These are phyloP conservation scores for Suillus variegatus DNA, from an alignment of 768 basidiomycete species.

Conservation along the genomic window DNA sequence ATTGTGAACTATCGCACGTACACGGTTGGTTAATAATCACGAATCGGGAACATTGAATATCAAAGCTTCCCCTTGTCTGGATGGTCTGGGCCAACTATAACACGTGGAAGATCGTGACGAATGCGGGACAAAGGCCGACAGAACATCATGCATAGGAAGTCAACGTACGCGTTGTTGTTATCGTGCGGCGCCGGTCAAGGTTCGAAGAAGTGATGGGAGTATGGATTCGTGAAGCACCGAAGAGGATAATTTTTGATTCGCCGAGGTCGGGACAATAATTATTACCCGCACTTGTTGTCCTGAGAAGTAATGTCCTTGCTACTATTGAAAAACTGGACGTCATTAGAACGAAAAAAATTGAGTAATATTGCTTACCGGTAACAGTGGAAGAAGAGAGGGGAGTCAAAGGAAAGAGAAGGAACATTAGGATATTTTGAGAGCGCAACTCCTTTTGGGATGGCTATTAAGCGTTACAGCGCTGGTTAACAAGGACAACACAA, in stretches of 20 bases:
- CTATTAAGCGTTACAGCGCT: not conserved
- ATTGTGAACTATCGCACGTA: slow-evolving; percentile 2
- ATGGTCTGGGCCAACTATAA: not conserved
- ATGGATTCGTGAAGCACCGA: not conserved
- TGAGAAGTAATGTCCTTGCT: not conserved
- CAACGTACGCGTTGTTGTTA: not conserved
- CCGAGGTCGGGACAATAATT: not conserved
- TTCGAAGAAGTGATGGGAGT: not conserved
- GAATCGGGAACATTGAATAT: not conserved
- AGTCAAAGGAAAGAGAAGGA: not conserved
- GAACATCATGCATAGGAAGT: not conserved
- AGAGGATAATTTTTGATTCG: not conserved
- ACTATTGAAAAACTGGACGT: not conserved
- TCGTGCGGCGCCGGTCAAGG: not conserved
- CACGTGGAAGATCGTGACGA: not conserved
- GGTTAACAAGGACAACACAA: not conserved
- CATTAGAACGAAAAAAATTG: too few species aligned
- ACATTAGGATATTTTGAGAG: slow-evolving; percentile 1
- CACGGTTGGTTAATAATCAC: not conserved
- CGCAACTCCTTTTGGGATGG: slow-evolving; percentile 1
- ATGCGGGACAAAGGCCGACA: not conserved
- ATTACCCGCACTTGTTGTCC: not conserved
- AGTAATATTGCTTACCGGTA: not conserved
- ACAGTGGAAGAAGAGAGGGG: not conserved
- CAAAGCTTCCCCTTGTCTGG: not conserved